These are phyloP conservation scores for Nicotiana sylvestris DNA, from an alignment of 257 asterid genomes.

Conservation along the genomic window DNA sequence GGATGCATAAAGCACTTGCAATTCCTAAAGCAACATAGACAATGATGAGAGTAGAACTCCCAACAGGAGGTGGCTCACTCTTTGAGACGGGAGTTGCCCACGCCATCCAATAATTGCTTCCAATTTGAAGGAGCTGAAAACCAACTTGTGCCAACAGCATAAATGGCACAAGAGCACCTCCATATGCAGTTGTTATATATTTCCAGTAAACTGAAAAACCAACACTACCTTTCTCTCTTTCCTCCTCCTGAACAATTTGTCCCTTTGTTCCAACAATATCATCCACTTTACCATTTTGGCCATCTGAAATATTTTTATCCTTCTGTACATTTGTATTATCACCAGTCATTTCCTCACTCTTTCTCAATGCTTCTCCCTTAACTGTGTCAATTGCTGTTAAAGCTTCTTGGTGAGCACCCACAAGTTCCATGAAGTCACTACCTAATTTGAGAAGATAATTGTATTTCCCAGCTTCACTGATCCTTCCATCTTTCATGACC, in stretches of 20 bases:
- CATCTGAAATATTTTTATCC: constrained; percentile 32
- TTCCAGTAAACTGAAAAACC: constrained; percentile 79
- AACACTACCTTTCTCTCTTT: constrained; percentile 82
- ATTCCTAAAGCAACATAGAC: constrained; percentile 65
- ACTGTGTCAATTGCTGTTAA: constrained; percentile 54
- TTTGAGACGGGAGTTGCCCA: constrained; percentile 92
- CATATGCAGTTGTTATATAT: constrained; percentile 69
- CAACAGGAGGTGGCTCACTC: constrained; percentile 53
- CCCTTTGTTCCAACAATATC: constrained; percentile 31
- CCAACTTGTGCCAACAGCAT: constrained; percentile 57
- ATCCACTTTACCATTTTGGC: constrained; percentile 29
- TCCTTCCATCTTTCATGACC: constrained; percentile 84
- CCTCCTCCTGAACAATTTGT: constrained; percentile 91
- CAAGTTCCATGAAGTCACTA: constrained; percentile 82
- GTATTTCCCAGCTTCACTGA: constrained; percentile 76
- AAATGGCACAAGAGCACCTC: constrained; percentile 84
- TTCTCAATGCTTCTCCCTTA: constrained; percentile 17
- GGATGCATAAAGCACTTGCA: constrained; percentile 65
- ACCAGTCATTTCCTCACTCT: constrained; percentile 22
- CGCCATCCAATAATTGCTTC: constrained; percentile 98
- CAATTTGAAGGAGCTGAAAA: constrained; percentile 72
- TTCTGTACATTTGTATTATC: constrained; percentile 19
- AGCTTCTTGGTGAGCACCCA: constrained; percentile 86
- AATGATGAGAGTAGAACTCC: constrained; percentile 55
- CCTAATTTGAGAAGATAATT: constrained; percentile 64